Conservation (phyloP, 108 stramenopile species). For the Aurantiochytrium sp. region DNA sequence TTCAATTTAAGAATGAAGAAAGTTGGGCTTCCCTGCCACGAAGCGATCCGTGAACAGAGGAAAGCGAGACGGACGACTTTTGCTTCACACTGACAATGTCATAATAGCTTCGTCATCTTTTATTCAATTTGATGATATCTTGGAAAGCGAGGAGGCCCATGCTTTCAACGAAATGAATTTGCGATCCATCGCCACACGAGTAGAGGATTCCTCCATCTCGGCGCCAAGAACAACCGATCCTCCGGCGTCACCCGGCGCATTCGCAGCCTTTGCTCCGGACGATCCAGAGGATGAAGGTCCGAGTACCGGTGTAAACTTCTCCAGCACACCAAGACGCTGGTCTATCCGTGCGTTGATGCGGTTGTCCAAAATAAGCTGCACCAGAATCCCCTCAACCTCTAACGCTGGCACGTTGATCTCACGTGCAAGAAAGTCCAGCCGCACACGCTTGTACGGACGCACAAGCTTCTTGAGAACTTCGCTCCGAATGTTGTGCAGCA, state of each 20-base stretch:
- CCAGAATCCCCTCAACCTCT: slow-evolving; percentile 40
- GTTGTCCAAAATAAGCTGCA: slow-evolving; percentile 41
- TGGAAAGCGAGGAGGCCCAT: not conserved
- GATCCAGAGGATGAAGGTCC: not conserved
- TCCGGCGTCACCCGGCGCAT: too few relatives aligned
- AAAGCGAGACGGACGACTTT: too few relatives aligned
- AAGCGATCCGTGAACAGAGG: too few relatives aligned
- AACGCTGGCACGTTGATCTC: slow-evolving; percentile 22
- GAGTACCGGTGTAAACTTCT: not conserved
- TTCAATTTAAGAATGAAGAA: too few relatives aligned
- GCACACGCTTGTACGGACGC: slow-evolving; percentile 40
- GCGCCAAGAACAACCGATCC: too few relatives aligned
- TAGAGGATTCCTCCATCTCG: not conserved
- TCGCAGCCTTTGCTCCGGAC: not conserved
- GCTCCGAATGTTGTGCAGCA: slow-evolving; percentile 43
- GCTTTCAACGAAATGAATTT: not conserved
- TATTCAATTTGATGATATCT: too few relatives aligned
- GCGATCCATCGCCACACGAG: not conserved
- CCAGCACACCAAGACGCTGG: slow-evolving; percentile 32
- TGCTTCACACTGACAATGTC: too few relatives aligned
- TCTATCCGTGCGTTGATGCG: slow-evolving; percentile 37
- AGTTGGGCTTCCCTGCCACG: too few relatives aligned
- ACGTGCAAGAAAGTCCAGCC: slow-evolving; percentile 35
- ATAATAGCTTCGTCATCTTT: too few relatives aligned
- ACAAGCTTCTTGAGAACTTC: slow-evolving; percentile 43